Evolutionary conservation across 2,329 filamentous ascomycete species (phyloP).

Genomic region (Pestalotiopsis sp.): DNA sequence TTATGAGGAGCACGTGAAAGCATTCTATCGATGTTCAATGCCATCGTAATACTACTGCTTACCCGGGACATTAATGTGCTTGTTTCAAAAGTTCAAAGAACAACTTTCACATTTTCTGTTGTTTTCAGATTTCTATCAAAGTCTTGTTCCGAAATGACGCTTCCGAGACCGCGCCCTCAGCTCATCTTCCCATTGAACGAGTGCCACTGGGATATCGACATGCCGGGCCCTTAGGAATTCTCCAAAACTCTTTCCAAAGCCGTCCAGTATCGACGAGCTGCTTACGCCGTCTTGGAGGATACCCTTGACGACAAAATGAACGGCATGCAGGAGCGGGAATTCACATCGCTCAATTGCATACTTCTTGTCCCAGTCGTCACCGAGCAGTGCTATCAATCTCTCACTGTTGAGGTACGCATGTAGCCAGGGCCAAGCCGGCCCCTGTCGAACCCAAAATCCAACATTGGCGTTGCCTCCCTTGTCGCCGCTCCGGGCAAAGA

Average conservation of each 20-base stretch:
- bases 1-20: too few species aligned
- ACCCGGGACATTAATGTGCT: too few species aligned
- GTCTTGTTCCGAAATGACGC: not conserved
- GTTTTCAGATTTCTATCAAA: not conserved
- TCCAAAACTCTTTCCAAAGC: slow-evolving; percentile 54
- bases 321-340: slow-evolving; percentile 42
- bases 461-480: slow-evolving; percentile 22
- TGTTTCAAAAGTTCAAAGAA: too few species aligned
- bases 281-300: slow-evolving; percentile 48
- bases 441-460: slow-evolving; percentile 22
- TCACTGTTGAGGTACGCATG: slow-evolving; percentile 12
- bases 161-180: not conserved
- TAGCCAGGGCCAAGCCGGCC: slow-evolving; percentile 21
- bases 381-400: not conserved
- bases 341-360: slow-evolving; percentile 48
- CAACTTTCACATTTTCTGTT: not conserved
- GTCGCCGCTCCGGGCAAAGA: slow-evolving; percentile 32
- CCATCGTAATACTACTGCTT: too few species aligned
- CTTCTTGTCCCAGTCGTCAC: slow-evolving; percentile 34
- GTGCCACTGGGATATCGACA: slow-evolving; percentile 29
- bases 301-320: slow-evolving; percentile 50
- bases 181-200: slow-evolving; percentile 24
- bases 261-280: slow-evolving; percentile 48
- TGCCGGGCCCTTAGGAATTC: slow-evolving; percentile 45
- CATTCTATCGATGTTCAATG: too few species aligned